A percentile compares a stretch with the other conserved stretches of the same genome.
Evolutionary conservation across 257 asterid genomes (phyloP).

Genomic region (Solanum tarapatanum): DNA sequence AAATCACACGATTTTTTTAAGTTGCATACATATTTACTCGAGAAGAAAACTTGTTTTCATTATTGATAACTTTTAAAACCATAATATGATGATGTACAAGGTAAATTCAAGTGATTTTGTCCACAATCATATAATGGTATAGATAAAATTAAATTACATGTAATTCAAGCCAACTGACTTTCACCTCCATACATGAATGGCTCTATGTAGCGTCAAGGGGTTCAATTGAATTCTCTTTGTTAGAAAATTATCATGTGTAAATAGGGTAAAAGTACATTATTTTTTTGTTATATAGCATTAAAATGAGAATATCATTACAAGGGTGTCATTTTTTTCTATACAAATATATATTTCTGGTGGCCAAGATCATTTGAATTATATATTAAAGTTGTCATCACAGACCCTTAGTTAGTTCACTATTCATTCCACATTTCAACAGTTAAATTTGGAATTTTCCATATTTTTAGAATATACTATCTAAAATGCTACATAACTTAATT

Average conservation of each 20-base stretch:
- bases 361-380: not conserved
- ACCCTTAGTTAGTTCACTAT: not conserved
- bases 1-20: not conserved
- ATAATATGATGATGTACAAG: not conserved
- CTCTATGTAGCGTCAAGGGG: not conserved
- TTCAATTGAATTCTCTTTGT: not conserved
- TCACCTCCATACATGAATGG: fast-evolving
- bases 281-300: not conserved
- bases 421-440: not conserved
- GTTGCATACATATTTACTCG: not conserved
- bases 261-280: not conserved
- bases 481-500: not conserved
- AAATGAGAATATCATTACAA: not conserved
- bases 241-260: not conserved
- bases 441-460: not conserved
- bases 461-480: not conserved
- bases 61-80: not conserved
- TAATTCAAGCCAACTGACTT: not conserved
- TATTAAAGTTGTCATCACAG: not conserved
- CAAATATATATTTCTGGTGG: not conserved
- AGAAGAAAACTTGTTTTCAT: not conserved
- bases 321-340: not conserved
- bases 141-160: not conserved
- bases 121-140: too few relatives aligned
- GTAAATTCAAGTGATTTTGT: not conserved